A percentile compares a stretch with the other conserved stretches of the same genome.
These are phyloP conservation scores for Nephelium lappaceum DNA, from an alignment of 345 rosid species.

Conservation along the genomic window DNA sequence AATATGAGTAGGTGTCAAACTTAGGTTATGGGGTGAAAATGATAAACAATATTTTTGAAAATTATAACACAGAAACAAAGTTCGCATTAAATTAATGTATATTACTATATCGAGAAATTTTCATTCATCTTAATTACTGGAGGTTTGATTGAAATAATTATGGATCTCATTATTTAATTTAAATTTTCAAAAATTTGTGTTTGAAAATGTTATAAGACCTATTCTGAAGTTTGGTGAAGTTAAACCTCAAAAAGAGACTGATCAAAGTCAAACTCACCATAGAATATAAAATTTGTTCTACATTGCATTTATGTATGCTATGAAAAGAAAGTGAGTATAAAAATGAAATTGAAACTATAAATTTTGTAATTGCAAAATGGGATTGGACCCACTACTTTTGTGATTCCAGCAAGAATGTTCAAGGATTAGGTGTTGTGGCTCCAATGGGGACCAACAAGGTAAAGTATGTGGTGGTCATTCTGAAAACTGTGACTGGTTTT, in stretches of 20 bases:
- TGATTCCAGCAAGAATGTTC: slow-evolving; percentile 3
- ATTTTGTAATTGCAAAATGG: too few species aligned
- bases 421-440: background rate
- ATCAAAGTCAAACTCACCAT: background rate
- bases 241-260: too few species aligned
- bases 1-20: background rate
- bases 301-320: background rate
- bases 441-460: slow-evolving; percentile 10
- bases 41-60: background rate
- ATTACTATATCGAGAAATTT: too few species aligned
- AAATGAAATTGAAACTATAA: background rate
- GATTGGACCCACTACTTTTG: slow-evolving; percentile 9
- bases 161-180: too few species aligned
- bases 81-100: background rate
- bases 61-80: background rate
- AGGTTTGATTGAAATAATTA: too few species aligned
- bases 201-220: too few species aligned
- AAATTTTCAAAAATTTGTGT: too few species aligned
- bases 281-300: background rate
- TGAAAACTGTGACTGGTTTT: slow-evolving; percentile 14
- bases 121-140: too few species aligned
- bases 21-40: background rate
- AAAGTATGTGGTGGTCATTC: background rate
- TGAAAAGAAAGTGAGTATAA: background rate
- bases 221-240: too few species aligned